A percentile compares a stretch with the other conserved stretches of the same genome.
These are phyloP conservation scores for Chrysoporthe deuterocubensis DNA, from an alignment of 2,329 filamentous ascomycete species.

Conservation along the genomic window DNA sequence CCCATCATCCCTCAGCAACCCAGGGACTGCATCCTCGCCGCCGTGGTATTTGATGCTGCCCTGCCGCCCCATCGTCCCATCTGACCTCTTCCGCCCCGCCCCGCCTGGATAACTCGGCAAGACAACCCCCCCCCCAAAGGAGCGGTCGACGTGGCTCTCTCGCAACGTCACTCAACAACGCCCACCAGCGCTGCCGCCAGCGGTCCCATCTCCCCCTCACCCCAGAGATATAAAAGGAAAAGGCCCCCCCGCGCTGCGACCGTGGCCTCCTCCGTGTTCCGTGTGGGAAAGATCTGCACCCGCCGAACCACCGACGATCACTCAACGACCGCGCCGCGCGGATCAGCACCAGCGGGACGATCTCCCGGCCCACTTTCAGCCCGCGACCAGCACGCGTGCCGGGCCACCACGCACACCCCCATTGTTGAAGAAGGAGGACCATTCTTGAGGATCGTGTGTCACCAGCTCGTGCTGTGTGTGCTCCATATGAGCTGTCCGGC, in stretches of 20 bases:
- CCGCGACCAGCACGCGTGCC: neutral
- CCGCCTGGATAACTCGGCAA: no score
- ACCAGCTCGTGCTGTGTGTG: slow-evolving; percentile 35
- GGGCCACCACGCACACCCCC: no score
- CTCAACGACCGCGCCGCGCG: neutral
- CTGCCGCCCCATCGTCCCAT: neutral
- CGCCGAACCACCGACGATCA: neutral
- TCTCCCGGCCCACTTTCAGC: neutral
- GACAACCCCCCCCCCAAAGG: no score
- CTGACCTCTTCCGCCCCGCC: neutral
- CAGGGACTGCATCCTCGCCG: neutral
- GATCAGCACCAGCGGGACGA: slow-evolving; percentile 11
- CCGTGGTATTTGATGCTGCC: neutral
- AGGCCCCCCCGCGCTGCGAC: no score
- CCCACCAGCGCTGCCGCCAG: no score
- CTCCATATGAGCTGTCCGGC: slow-evolving; percentile 31
- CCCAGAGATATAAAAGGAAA: no score
- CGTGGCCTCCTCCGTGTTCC: no score
- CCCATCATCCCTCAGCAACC: neutral
- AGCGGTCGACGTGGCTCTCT: no score
- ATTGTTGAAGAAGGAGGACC: no score
- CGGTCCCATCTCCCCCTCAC: no score
- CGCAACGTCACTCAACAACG: no score
- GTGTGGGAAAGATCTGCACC: neutral
- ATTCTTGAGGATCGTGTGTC: slow-evolving; percentile 18